Conservation (phyloP, 352 stramenopile species). For the Phytophthora hybrid region DNA sequence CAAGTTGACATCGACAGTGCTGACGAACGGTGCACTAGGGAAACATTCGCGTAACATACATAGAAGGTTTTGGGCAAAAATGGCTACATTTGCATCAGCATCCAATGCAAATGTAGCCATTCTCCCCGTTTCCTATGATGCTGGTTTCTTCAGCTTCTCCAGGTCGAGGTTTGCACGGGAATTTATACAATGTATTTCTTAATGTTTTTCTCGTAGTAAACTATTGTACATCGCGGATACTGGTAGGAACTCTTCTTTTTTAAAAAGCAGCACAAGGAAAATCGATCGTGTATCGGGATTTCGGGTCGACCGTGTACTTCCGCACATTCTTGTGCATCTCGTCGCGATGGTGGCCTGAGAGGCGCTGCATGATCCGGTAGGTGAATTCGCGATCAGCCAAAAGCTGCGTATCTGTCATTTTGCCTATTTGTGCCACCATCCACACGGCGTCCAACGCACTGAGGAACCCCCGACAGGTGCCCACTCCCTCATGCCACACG, state of each 20-base stretch:
- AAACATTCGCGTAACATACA: not conserved
- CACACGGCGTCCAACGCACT: not conserved
- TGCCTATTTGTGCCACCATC: not conserved
- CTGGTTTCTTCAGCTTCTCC: too few relatives aligned
- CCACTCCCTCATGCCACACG: not conserved
- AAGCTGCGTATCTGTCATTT: not conserved
- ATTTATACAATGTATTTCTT: too few relatives aligned
- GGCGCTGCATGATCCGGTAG: not conserved
- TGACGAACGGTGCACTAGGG: not conserved
- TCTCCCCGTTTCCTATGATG: too few relatives aligned
- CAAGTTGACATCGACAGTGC: not conserved
- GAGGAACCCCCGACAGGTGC: not conserved
- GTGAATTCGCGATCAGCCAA: not conserved
- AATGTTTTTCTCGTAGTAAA: too few relatives aligned
- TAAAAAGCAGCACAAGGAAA: not conserved
- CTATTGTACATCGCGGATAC: too few relatives aligned
- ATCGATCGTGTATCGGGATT: not conserved
- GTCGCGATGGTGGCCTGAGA: not conserved
- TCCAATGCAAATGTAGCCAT: too few relatives aligned
- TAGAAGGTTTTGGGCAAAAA: not conserved
- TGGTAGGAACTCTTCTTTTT: not conserved
- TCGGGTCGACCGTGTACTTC: not conserved
- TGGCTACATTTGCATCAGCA: not conserved
- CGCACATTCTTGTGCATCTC: conserved; percentile 3
- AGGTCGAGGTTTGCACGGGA: too few relatives aligned